These are phyloP conservation scores for Eucalyptus urophylla DNA, from an alignment of 345 rosid genomes.

Conservation along the genomic window DNA sequence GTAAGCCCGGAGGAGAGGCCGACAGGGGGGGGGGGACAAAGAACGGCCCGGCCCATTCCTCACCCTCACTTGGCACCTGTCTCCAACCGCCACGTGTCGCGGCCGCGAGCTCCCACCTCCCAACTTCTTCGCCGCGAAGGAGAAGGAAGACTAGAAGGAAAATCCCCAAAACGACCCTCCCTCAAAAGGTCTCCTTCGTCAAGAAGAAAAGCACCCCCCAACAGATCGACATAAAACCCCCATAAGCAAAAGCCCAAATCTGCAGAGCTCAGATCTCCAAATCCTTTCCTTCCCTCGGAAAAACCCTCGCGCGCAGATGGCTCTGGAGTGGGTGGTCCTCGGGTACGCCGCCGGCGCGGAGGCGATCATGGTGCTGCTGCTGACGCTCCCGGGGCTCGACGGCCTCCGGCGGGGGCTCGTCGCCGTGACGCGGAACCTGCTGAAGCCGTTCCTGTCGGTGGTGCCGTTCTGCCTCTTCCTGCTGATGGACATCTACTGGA, in stretches of 20 bases:
- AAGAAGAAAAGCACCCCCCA: background rate
- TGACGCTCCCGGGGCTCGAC: conserved; percentile 80
- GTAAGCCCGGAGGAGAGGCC: background rate
- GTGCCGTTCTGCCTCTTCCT: conserved; percentile 85
- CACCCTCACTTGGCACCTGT: accelerated
- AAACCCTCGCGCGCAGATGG: conserved; percentile 22
- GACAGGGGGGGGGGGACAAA: background rate
- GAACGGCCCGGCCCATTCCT: background rate
- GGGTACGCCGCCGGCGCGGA: conserved; percentile 88
- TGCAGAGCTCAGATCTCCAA: background rate
- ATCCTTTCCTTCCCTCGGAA: background rate
- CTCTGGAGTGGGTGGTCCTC: conserved; percentile 89
- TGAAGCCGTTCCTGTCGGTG: conserved; percentile 81
- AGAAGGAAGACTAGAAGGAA: too few species aligned
- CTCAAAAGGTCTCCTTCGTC: background rate
- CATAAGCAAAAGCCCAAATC: background rate
- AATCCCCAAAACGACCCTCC: background rate
- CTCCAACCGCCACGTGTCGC: background rate
- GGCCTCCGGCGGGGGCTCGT: conserved; percentile 59
- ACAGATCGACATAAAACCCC: background rate
- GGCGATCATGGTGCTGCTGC: conserved; percentile 77
- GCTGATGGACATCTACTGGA: conserved; percentile 88
- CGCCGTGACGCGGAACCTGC: conserved; percentile 78
- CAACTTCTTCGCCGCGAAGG: background rate
- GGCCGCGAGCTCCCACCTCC: background rate